These are phyloP conservation scores for Rhodotorula paludigena DNA, from an alignment of 768 basidiomycete genomes.

Conservation along the genomic window DNA sequence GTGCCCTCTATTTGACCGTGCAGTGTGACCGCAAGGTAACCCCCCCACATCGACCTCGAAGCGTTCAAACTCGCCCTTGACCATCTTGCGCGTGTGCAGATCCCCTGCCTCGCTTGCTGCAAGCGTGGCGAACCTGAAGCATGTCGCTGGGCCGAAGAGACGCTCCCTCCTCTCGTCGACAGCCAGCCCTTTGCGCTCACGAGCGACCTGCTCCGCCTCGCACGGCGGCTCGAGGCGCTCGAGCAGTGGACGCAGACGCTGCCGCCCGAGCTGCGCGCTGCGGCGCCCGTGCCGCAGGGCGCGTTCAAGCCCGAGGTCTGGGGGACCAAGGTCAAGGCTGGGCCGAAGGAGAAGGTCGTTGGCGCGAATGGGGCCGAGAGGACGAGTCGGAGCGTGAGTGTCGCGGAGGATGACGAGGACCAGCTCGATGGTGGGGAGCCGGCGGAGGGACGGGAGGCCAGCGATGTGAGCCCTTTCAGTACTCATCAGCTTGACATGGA, in stretches of 20 bases:
- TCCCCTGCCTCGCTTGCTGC: conserved; percentile 29
- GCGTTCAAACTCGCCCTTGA: not conserved
- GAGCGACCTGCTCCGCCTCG: conserved; percentile 25
- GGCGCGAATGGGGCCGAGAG: not conserved
- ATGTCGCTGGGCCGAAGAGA: conserved; percentile 15
- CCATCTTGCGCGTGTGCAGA: not conserved
- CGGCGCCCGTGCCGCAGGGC: not conserved
- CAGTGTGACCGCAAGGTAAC: conserved; percentile 6
- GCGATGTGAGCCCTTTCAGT: not conserved
- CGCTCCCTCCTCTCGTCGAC: conserved; percentile 1
- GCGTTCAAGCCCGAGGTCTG: conserved; percentile 2
- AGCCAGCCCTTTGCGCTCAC: conserved; percentile 33
- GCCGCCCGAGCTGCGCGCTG: conserved; percentile 4
- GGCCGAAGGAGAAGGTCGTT: not conserved
- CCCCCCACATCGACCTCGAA: not conserved
- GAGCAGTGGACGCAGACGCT: conserved; percentile 25
- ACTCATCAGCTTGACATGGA: not conserved
- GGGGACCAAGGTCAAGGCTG: conserved; percentile 2
- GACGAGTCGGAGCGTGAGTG: not conserved
- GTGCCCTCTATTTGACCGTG: rapidly evolving
- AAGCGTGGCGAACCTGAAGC: conserved; percentile 24
- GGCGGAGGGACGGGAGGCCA: not conserved
- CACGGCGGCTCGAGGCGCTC: conserved; percentile 25
- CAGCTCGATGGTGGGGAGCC: too few species aligned
- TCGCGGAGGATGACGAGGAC: not conserved